Evolutionary conservation across 768 basidiomycete genomes (phyloP).

Genomic region (Serpula lacrymans): DNA sequence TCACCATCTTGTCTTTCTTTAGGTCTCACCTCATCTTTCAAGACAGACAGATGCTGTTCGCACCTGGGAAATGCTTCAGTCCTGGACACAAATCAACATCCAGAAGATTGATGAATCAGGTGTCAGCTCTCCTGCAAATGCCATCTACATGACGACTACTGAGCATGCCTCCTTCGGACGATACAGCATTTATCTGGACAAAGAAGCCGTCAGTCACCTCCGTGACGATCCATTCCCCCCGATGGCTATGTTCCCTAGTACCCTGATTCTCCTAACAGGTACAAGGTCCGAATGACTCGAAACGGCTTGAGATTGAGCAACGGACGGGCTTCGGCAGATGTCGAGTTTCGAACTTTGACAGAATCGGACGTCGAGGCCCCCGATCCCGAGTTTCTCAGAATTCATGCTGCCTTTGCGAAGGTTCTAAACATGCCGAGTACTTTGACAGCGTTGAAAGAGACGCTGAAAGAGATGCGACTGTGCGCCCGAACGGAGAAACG

Average conservation of each 20-base stretch:
- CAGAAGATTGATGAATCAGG: slow-evolving; percentile 6
- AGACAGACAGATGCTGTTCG: slow-evolving; percentile 8
- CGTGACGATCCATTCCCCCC: no score
- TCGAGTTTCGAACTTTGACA: slow-evolving; percentile 12
- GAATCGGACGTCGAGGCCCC: slow-evolving; percentile 10
- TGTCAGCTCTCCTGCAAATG: slow-evolving; percentile 15
- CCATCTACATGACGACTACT: slow-evolving; percentile 11
- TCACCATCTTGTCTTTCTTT: background rate
- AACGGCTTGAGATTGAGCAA: no score
- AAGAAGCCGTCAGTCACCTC: no score
- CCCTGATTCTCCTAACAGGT: slow-evolving; percentile 12
- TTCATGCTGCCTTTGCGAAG: slow-evolving; percentile 20
- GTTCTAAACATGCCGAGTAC: slow-evolving; percentile 13
- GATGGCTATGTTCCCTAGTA: slow-evolving; percentile 6
- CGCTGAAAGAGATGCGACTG: no score
- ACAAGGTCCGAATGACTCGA: slow-evolving; percentile 12
- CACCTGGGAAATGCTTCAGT: slow-evolving; percentile 15
- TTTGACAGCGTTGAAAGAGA: no score
- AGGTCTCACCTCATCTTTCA: slow-evolving; percentile 2
- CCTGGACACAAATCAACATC: slow-evolving; percentile 14
- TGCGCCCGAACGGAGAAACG: slow-evolving; percentile 3
- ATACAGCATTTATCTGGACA: no score
- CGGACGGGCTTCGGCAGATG: slow-evolving; percentile 7
- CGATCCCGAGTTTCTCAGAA: slow-evolving; percentile 12
- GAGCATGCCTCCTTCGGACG: no score